A percentile compares a stretch with the other conserved stretches of the same genome.
Evolutionary conservation across 2,329 filamentous ascomycete genomes (phyloP).

Genomic region (Cladosporium cucumerinum): DNA sequence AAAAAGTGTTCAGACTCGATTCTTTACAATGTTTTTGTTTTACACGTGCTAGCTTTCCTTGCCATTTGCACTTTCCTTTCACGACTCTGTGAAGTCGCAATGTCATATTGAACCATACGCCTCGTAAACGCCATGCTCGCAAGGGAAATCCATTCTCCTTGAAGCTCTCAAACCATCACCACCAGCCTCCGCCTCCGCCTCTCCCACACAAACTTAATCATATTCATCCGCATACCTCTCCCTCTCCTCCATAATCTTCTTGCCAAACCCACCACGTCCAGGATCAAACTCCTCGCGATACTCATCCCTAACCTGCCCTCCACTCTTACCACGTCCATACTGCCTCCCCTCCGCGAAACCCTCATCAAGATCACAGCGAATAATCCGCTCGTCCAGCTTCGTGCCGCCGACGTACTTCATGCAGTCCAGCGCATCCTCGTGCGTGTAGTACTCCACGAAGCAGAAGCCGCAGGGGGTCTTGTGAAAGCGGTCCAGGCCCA

Average conservation of each 20-base stretch:
- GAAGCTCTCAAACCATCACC: background rate
- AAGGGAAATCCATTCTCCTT: background rate
- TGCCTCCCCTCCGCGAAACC: slow-evolving; percentile 95
- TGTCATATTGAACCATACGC: background rate
- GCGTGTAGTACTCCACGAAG: slow-evolving; percentile 98
- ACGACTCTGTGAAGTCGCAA: background rate
- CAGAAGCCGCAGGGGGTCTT: slow-evolving; percentile 99
- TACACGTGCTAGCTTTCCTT: background rate
- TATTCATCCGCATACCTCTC: slow-evolving; percentile 31
- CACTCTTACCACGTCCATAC: slow-evolving; percentile 90
- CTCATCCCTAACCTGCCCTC: slow-evolving; percentile 95
- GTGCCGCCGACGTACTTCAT: slow-evolving; percentile 98
- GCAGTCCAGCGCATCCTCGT: slow-evolving; percentile 94
- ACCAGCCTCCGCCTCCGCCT: background rate
- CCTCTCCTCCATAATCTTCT: slow-evolving; percentile 39
- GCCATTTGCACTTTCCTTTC: background rate
- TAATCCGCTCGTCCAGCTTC: slow-evolving; percentile 95
- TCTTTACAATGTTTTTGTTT: background rate
- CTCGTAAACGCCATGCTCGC: slow-evolving; percentile 3
- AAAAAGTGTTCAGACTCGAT: background rate
- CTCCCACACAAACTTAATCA: background rate
- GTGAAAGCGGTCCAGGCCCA: slow-evolving; percentile 94
- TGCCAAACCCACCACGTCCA: slow-evolving; percentile 77
- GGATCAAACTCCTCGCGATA: slow-evolving; percentile 97
- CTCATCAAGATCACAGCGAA: slow-evolving; percentile 90